These are phyloP conservation scores for Scheffersomyces lignicola DNA, from an alignment of 1,139 yeast genomes.

Conservation along the genomic window DNA sequence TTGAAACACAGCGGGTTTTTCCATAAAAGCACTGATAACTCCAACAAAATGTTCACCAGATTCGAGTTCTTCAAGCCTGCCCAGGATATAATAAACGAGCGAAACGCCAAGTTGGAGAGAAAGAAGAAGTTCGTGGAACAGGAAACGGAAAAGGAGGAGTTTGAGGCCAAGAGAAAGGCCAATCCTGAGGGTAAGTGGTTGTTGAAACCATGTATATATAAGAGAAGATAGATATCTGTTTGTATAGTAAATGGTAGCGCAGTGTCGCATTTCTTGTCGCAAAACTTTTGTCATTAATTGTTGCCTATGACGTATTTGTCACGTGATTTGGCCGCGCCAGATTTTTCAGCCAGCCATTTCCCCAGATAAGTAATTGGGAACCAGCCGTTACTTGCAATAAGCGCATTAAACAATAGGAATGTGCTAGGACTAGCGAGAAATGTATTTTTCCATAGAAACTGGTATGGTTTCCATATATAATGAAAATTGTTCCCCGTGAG, in stretches of 20 bases:
- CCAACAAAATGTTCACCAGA: slow-evolving; percentile 90
- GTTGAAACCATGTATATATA: slow-evolving; percentile 92
- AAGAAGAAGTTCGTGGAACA: slow-evolving; percentile 72
- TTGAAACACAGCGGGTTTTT: slow-evolving; percentile 79
- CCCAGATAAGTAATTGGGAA: slow-evolving; percentile 2
- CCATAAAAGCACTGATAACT: slow-evolving; percentile 84
- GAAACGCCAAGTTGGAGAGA: slow-evolving; percentile 62
- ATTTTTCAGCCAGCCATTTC: slow-evolving; percentile 13
- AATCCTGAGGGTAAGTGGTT: slow-evolving; percentile 84
- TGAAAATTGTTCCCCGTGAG: neutral
- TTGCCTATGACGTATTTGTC: no score
- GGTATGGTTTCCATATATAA: no score
- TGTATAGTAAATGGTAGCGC: neutral
- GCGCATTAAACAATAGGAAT: neutral
- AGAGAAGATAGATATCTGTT: slow-evolving; percentile 78
- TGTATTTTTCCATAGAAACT: neutral
- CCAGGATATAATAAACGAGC: slow-evolving; percentile 63
- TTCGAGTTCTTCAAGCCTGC: slow-evolving; percentile 93
- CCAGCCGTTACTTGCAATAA: slow-evolving; percentile 5
- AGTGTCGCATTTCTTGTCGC: no score
- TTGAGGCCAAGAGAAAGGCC: slow-evolving; percentile 54
- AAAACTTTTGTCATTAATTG: no score
- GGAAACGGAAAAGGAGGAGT: slow-evolving; percentile 59
- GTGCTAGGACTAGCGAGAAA: neutral
- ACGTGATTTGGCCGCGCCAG: no score